phyloP scores from a whole-genome alignment of 164 flowering plant species.

The Aristolochia fimbriata region DNA sequence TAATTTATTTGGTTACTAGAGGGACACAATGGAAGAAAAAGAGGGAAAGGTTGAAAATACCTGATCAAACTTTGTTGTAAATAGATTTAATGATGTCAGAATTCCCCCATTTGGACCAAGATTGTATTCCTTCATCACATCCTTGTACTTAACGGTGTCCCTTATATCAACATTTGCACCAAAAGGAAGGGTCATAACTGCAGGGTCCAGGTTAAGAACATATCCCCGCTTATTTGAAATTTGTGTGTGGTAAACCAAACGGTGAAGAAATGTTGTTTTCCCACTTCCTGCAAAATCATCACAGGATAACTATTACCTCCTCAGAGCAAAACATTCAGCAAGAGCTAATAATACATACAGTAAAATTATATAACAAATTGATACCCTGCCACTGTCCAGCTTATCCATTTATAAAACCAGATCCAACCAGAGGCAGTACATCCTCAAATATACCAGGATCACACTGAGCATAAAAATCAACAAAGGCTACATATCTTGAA shows the following conservation, averaged over 20 bases:
- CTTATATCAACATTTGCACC: slow-evolving; percentile 93
- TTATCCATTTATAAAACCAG: too few species aligned
- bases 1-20: background rate
- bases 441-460: too few species aligned
- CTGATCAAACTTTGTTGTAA: slow-evolving; percentile 94
- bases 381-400: too few species aligned
- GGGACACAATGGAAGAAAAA: background rate
- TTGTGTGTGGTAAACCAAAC: slow-evolving; percentile 73
- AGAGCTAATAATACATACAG: background rate
- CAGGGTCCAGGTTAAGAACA: slow-evolving; percentile 89
- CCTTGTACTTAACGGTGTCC: slow-evolving; percentile 83
- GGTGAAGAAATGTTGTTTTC: slow-evolving; percentile 81
- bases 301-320: background rate
- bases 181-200: slow-evolving; percentile 79
- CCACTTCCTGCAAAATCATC: slow-evolving; percentile 59
- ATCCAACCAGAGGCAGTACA: too few species aligned
- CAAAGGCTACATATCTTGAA: too few species aligned
- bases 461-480: too few species aligned
- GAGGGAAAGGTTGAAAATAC: slow-evolving; percentile 19
- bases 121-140: slow-evolving; percentile 95
- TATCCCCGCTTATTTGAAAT: slow-evolving; percentile 67
- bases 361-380: background rate
- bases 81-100: slow-evolving; percentile 81
- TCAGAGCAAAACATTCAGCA: background rate
- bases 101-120: slow-evolving; percentile 98